phyloP scores from a whole-genome alignment of 1,284 basidiomycete genomes.

The Moniliophthora roreri region DNA sequence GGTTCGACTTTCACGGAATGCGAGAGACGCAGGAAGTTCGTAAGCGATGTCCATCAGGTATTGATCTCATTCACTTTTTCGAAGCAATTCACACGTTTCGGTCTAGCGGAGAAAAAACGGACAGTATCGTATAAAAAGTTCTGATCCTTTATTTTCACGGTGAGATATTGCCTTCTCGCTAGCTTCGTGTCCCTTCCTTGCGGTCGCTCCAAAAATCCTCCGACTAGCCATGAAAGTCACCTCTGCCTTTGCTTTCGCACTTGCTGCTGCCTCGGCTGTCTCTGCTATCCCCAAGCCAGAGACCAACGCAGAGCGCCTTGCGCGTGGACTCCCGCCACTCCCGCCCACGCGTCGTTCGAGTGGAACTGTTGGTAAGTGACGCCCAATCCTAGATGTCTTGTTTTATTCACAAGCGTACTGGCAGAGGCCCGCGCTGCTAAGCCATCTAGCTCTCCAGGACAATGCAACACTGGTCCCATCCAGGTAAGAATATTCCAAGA shows the following conservation, averaged over 20 bases:
- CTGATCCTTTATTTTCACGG: no score
- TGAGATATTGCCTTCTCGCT: neutral
- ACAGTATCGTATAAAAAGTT: no score
- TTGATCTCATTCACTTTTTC: no score
- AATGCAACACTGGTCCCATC: constrained; percentile 21
- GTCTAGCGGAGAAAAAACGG: no score
- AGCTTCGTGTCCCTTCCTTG: constrained; percentile 21
- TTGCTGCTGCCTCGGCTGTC: constrained; percentile 29
- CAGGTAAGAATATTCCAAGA: neutral
- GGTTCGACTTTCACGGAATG: no score
- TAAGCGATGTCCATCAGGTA: no score
- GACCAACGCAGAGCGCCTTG: constrained; percentile 51
- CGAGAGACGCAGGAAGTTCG: no score
- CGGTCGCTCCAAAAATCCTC: neutral
- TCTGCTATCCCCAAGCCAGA: constrained; percentile 29
- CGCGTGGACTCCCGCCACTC: constrained; percentile 43
- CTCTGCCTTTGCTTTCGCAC: constrained; percentile 33
- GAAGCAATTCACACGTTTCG: no score
- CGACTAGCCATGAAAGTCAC: constrained; percentile 42
- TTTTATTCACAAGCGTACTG: neutral
- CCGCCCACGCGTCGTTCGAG: constrained; percentile 33
- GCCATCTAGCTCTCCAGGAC: constrained; percentile 28
- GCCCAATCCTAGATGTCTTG: neutral
- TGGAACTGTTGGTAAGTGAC: constrained; percentile 29
- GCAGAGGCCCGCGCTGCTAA: constrained; percentile 25